These are phyloP conservation scores for Cryptococcus sp. DNA, from an alignment of 1,284 basidiomycete species.

Conservation along the genomic window DNA sequence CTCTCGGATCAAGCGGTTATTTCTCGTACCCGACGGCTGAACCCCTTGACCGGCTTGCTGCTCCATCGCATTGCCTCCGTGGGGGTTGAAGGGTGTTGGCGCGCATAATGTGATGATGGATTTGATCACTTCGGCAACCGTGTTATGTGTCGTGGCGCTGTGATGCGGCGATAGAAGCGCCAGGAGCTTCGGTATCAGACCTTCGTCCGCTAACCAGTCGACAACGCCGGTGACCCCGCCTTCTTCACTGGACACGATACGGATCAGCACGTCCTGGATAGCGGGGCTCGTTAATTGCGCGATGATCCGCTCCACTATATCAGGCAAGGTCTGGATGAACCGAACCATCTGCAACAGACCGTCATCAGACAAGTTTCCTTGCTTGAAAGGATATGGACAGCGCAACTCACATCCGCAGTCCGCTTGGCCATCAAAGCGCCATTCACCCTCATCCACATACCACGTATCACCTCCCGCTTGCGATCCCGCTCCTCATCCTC, in stretches of 20 bases:
- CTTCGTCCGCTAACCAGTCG: slow-evolving; percentile 87
- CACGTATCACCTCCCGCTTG: slow-evolving; percentile 56
- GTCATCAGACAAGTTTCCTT: background rate
- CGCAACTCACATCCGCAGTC: slow-evolving; percentile 73
- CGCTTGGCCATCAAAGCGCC: slow-evolving; percentile 83
- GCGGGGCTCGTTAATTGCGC: slow-evolving; percentile 86
- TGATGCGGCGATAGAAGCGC: slow-evolving; percentile 79
- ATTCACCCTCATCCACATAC: slow-evolving; percentile 77
- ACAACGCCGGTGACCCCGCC: slow-evolving; percentile 81
- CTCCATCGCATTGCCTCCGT: slow-evolving; percentile 64
- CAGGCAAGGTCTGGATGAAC: slow-evolving; percentile 83
- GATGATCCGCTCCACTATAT: slow-evolving; percentile 79
- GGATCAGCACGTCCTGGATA: slow-evolving; percentile 87
- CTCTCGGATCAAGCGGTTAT: slow-evolving; percentile 85
- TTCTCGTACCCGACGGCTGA: slow-evolving; percentile 35
- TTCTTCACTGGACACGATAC: slow-evolving; percentile 91
- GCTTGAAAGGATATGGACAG: background rate
- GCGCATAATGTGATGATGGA: slow-evolving; percentile 93
- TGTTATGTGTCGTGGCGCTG: slow-evolving; percentile 76
- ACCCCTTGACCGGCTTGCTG: slow-evolving; percentile 51
- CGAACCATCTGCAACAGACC: slow-evolving; percentile 72
- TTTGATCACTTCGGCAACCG: slow-evolving; percentile 90
- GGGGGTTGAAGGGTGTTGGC: slow-evolving; percentile 62
- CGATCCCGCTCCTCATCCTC: slow-evolving; percentile 54
- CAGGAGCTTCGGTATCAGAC: slow-evolving; percentile 79